Conservation (phyloP, 2,329 filamentous ascomycete genomes). For the Alternaria solani region DNA sequence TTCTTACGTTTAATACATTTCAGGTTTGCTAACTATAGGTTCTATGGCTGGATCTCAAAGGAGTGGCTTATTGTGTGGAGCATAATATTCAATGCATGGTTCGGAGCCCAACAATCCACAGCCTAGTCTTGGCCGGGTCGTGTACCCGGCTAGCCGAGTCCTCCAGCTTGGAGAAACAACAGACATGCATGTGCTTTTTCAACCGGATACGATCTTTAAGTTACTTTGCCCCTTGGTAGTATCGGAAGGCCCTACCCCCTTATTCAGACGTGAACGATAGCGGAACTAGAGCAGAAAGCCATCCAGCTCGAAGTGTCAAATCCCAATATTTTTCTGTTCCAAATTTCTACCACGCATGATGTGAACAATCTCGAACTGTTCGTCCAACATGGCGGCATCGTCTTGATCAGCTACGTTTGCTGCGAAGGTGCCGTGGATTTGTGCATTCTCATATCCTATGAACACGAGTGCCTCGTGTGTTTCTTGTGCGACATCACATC, state of each 20-base stretch:
- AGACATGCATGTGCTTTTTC: background rate
- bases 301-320: background rate
- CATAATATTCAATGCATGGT: background rate
- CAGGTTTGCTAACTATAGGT: background rate
- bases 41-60: background rate
- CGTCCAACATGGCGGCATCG: slow-evolving; percentile 14
- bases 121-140: background rate
- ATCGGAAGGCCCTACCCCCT: background rate
- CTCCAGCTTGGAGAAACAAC: background rate
- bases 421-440: slow-evolving; percentile 25
- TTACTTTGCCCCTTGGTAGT: too few relatives aligned
- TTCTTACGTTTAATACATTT: too few relatives aligned
- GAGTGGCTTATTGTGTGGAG: background rate
- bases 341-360: slow-evolving; percentile 30
- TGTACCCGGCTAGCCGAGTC: background rate
- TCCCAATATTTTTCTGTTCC: slow-evolving; percentile 21
- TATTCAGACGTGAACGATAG: background rate
- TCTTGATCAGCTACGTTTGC: slow-evolving; percentile 10
- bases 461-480: slow-evolving; percentile 35
- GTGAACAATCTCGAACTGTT: slow-evolving; percentile 22
- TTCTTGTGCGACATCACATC: slow-evolving; percentile 32
- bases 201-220: too few relatives aligned
- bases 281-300: background rate
- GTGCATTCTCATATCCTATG: slow-evolving; percentile 30
- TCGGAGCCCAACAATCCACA: background rate